Evolutionary conservation across 257 asterid genomes (phyloP), one percentile per base, ranked within the genome.

Genomic region (Salvia hispanica): DNA sequence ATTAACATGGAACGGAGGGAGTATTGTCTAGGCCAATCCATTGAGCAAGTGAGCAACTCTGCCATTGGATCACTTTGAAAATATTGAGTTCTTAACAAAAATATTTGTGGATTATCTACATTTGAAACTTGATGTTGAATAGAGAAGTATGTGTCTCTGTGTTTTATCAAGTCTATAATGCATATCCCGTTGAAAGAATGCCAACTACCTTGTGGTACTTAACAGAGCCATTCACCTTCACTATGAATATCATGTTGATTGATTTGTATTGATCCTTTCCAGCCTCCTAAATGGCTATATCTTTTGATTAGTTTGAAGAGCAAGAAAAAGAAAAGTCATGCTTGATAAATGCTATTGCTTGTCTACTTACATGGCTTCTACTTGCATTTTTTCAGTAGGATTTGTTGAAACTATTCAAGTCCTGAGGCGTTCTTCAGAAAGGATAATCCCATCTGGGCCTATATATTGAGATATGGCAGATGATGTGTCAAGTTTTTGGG

Each of bases 401-500:
- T 66, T 52, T 71, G 61, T 55, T 58, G 62, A 51, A 67, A 66
- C 7, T 58, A 58, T 14, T 37, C n/a, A 34, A 52, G 15, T 72
- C 47, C 67, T 5, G 58, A 39, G 46, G 46, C 64, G 40, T 68
- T 73, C 39, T 64, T 64, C 55, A 2, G 31, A 25, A 42, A 58
- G 63, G 39, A n/a, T 11, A 58, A 61, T 36, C 42, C 48, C 44
- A 7, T 43, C 45, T 6, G 39, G 74, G 54, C 47, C 55, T 56
- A 48, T 5, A 51, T 58, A 73, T 64, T 73, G 74, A 68, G 82
- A 74, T 62, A 92, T 92, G 98, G 88, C 86, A 28, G 89, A 69
- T 59, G 57, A 0, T 6, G 10, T 76, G 42, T 84, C 96, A 70
- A 88, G 89, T 76, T 92, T 92, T 63, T 92, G 97, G 97, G 98